Base-by-base conservation (phyloP, 805 yeast species). In the Candida verbasci region DNA sequence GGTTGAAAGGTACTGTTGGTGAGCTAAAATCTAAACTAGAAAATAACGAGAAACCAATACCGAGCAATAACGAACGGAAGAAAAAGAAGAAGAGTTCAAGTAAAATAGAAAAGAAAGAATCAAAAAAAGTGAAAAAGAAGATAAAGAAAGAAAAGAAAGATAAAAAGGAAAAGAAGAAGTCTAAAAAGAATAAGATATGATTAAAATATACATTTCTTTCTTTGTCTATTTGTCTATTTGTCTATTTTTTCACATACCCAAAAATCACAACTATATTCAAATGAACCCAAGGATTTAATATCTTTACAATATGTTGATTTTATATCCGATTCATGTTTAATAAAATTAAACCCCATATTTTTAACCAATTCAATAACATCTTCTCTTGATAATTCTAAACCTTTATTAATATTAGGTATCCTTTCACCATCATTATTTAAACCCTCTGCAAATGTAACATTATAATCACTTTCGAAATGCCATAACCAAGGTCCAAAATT, bases 1-100 rank as follows among this genome's bases (percentile, higher is more conserved):
- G 93, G 1, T 60, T 91, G 39, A 72, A 74, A 27, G 97, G 97
- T 1, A 84, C 95, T 0, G 74, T 77, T 4, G 80, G 74, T 15
- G 33, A 38, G 11, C 12, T 15, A 10, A 34, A 25, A 31, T 12
- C 29, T 6, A 36, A 32, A 24, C 24, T 20, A 20, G 30, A 17
- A 17, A 35, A 38, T 8, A n/a, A 17, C 37, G 38, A 43, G 18
- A 37, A 39, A 38, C 35, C 21, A n/a, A 31, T 4, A 17, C 6
- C 3, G 9, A 15, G 8, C 9, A 21, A 31, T 7, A 31, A 34
- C 8, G 21, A 39, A 18, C 30, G 40, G 29, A 39, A 42, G 37
- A 37, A 41, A 17, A 23, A 23, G 24, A 23, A 23, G 11, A 23
- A 23, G 24, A 23, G 24, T 10, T 7, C 24, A 7, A 9, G 24